These are phyloP conservation scores for Silybum marianum DNA, from an alignment of 129 eudicot genomes.

Conservation along the genomic window DNA sequence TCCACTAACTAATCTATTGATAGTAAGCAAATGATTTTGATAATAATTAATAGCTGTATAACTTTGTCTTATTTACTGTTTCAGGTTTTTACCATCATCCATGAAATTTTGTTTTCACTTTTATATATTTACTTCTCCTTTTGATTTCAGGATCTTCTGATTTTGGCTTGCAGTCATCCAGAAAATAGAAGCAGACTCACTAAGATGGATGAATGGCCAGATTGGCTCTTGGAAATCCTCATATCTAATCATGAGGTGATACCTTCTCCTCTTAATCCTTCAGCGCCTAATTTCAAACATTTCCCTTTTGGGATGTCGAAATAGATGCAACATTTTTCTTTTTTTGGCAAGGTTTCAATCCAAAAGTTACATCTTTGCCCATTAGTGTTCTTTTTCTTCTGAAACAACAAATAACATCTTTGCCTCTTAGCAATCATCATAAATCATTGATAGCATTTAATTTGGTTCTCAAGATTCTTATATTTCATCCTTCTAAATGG, in stretches of 20 bases:
- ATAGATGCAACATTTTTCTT: not conserved
- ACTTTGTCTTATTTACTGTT: not conserved
- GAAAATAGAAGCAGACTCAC: constrained; percentile 79
- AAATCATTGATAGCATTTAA: not conserved
- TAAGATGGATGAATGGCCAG: constrained; percentile 96
- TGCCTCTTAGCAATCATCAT: not conserved
- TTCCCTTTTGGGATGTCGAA: not conserved
- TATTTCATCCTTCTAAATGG: not conserved
- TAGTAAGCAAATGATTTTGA: not conserved
- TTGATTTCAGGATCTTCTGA: constrained; percentile 94
- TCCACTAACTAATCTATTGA: not conserved
- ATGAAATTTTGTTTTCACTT: not conserved
- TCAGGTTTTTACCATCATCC: constrained; percentile 3
- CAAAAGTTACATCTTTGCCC: not conserved
- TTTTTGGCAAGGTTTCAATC: not conserved
- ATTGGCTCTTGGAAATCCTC: constrained; percentile 96
- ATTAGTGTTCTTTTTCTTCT: not conserved
- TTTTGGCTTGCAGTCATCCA: constrained; percentile 95
- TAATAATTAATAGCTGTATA: not conserved
- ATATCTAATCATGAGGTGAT: constrained; percentile 89
- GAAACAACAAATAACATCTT: not conserved
- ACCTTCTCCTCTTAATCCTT: not conserved
- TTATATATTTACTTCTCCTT: constrained; percentile 32
- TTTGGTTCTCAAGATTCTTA: constrained; percentile 1
- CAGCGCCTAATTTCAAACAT: not conserved